These are phyloP conservation scores for Suillus bovinus DNA, from an alignment of 768 basidiomycete genomes.

Conservation along the genomic window DNA sequence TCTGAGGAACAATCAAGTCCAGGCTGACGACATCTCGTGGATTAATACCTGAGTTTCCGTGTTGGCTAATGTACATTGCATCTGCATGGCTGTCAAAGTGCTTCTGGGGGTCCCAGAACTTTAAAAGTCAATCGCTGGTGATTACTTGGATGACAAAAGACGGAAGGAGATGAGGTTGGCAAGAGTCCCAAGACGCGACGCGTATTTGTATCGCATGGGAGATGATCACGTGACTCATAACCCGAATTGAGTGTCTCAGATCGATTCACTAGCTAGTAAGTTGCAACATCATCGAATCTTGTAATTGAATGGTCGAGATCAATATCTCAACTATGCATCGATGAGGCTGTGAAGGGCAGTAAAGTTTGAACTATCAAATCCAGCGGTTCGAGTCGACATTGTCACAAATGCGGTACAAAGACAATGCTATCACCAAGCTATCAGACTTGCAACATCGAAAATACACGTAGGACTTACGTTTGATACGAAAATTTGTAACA, in stretches of 20 bases:
- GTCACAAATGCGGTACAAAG: conserved; percentile 10
- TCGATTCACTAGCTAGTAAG: neutral
- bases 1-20: conserved; percentile 30
- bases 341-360: conserved; percentile 17
- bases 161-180: neutral
- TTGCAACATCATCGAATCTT: neutral
- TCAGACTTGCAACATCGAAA: conserved; percentile 1
- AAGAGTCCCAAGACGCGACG: conserved; percentile 17
- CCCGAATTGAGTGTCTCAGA: neutral
- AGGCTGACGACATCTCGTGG: neutral
- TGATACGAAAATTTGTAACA: neutral
- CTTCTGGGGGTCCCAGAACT: neutral
- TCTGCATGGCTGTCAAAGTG: conserved; percentile 22
- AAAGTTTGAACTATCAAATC: neutral
- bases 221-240: conserved; percentile 22
- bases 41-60: conserved; percentile 27
- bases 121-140: conserved; percentile 6
- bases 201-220: conserved; percentile 15
- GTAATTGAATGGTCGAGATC: neutral
- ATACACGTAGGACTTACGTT: neutral
- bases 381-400: neutral
- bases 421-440: neutral
- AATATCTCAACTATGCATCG: conserved; percentile 7
- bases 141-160: neutral
- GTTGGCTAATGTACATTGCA: conserved; percentile 18